Evolutionary conservation across 2,329 filamentous ascomycete genomes (phyloP), one percentile per base, ranked within the genome.

Genomic region (Trichoderma koningii): DNA sequence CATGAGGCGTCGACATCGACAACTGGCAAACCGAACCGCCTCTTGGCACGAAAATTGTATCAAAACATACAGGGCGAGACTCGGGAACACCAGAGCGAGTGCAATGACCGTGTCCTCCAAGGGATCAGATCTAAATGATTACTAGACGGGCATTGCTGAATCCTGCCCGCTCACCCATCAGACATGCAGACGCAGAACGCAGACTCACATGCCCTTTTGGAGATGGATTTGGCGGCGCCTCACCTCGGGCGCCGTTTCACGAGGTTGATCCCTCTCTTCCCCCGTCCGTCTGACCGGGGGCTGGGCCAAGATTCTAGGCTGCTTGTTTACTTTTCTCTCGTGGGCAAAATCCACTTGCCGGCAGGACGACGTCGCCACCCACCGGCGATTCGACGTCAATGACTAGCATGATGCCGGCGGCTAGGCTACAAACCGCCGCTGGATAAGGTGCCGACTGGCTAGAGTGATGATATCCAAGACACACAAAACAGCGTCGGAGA

Each of bases 331-430:
- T 19, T 5, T n/a, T 45, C 30, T 17, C 42, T 7, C 30, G 12
- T 30, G 9, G 21, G 7, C 7, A 14, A 17, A 56, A 61, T 52
- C 57, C 57, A 52, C 57, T 61, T 61, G 23, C 48, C 57, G 57
- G 38, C 57, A 61, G 23, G 57, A 34, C 12, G 12, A 3, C 7
- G 26, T 52, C 38, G 57, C 57, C 57, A 61, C 57, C 57, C 48
- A 34, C 34, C 34, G 34, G 34, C 34, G 34, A 38, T 38, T 38
- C 34, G 34, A 38, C 34, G 34, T 38, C 34, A 38, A 38, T 38
- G 34, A 38, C 34, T 38, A 38, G 34, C 34, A 38, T 55, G 15
- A 23, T 23, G 51, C 34, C 34, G 51, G 34, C 34, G 51, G 15
- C 34, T 52, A 30, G 50, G 28, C 34, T 38, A 5, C 9, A 52